These are phyloP conservation scores for Dendrocalamus latiflorus DNA, from an alignment of 202 grass and related monocot genomes.

Conservation along the genomic window DNA sequence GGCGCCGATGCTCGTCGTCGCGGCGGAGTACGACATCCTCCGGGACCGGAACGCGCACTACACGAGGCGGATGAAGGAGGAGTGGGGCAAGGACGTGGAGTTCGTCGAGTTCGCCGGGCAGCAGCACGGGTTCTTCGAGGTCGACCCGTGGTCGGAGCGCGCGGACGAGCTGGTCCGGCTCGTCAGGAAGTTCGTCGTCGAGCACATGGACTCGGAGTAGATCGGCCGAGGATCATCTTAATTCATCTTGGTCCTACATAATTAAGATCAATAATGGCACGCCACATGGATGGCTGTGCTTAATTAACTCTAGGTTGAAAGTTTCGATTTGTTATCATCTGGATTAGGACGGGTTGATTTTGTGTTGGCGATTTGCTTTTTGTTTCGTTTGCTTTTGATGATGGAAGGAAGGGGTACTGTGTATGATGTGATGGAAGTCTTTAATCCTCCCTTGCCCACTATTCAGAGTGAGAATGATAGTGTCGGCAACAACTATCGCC, in stretches of 20 bases:
- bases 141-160: background rate
- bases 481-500: background rate
- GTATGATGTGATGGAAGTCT: too few relatives aligned
- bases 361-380: too few relatives aligned
- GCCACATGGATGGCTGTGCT: background rate
- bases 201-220: constrained; percentile 20
- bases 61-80: constrained; percentile 25
- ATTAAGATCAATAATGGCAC: background rate
- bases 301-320: background rate
- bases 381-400: too few relatives aligned
- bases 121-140: constrained; percentile 31
- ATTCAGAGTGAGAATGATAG: background rate
- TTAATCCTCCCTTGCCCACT: background rate
- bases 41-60: constrained; percentile 28
- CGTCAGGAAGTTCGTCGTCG: constrained; percentile 30
- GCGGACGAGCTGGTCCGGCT: constrained; percentile 20
- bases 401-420: too few relatives aligned
- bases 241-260: background rate
- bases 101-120: constrained; percentile 21
- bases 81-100: constrained; percentile 35
- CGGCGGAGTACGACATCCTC: constrained; percentile 25
- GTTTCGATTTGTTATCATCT: background rate
- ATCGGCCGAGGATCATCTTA: background rate
- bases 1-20: constrained; percentile 26
- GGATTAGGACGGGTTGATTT: background rate